These are phyloP conservation scores for Euphrasia confusa DNA, from an alignment of 257 asterid species.

Conservation along the genomic window DNA sequence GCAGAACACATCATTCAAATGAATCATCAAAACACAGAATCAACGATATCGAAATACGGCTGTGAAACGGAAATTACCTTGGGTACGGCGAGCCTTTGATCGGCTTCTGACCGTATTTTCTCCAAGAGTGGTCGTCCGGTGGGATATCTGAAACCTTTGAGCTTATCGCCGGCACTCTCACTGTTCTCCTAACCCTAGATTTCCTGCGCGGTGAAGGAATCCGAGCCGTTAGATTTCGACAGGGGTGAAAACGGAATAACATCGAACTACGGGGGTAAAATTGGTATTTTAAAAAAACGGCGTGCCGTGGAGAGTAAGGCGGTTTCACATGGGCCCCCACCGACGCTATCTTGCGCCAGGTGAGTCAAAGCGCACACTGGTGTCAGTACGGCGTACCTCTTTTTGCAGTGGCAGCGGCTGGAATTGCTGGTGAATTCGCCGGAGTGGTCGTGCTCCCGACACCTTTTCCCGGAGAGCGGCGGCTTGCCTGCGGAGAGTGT, in stretches of 20 bases:
- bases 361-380: neutral
- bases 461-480: constrained; percentile 53
- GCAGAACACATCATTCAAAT: too few relatives aligned
- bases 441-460: constrained; percentile 64
- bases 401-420: constrained; percentile 66
- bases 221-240: neutral
- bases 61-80: constrained; percentile 47
- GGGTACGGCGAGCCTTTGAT: constrained; percentile 87
- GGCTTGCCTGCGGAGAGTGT: constrained; percentile 51
- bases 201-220: constrained; percentile 43
- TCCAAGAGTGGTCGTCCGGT: constrained; percentile 67
- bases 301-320: neutral
- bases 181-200: constrained; percentile 37
- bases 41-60: too few relatives aligned
- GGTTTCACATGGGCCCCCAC: too few relatives aligned
- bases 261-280: constrained; percentile 7
- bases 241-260: neutral
- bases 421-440: constrained; percentile 51
- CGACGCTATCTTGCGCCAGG: too few relatives aligned
- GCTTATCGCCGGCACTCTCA: constrained; percentile 66
- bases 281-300: constrained; percentile 3
- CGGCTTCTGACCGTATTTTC: constrained; percentile 85
- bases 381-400: constrained; percentile 35
- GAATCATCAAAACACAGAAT: neutral
- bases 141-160: constrained; percentile 69